Conservation (phyloP, 2,329 filamentous ascomycete species). For the Calonectria ilicicola region DNA sequence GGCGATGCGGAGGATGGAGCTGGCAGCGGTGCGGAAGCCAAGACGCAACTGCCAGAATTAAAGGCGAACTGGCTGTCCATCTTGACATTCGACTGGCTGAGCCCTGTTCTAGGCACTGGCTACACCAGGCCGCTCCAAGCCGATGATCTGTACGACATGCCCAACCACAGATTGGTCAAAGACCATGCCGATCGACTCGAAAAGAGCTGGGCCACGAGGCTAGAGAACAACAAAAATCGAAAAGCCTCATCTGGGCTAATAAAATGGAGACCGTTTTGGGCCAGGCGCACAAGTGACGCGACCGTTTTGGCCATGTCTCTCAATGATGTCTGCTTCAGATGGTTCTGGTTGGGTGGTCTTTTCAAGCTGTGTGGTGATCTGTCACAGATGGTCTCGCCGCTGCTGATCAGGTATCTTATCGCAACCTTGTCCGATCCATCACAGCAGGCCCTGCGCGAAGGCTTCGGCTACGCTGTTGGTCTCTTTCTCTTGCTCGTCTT, state of each 20-base stretch:
- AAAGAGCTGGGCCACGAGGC: neutral
- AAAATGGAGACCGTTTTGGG: neutral
- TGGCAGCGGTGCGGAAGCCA: neutral
- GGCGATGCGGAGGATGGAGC: neutral
- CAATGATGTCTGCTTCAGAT: neutral
- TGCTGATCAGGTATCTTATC: neutral
- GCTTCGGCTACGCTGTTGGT: constrained; percentile 31
- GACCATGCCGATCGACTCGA: neutral
- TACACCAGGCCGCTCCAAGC: neutral
- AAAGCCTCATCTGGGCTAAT: neutral
- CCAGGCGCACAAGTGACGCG: neutral
- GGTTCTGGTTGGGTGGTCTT: neutral
- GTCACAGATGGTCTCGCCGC: neutral
- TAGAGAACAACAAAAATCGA: neutral
- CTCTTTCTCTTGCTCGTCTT: constrained; percentile 40
- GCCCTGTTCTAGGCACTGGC: neutral
- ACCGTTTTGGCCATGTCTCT: neutral
- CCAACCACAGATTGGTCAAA: neutral
- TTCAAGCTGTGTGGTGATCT: neutral
- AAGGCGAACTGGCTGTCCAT: neutral
- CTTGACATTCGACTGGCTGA: neutral
- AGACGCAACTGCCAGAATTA: neutral
- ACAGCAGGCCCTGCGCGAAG: neutral
- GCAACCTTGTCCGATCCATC: neutral
- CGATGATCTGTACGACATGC: neutral